Evolutionary conservation across 2,329 filamentous ascomycete genomes (phyloP), one percentile per base, ranked within the genome.

Genomic region (Microcyclospora pomicola): DNA sequence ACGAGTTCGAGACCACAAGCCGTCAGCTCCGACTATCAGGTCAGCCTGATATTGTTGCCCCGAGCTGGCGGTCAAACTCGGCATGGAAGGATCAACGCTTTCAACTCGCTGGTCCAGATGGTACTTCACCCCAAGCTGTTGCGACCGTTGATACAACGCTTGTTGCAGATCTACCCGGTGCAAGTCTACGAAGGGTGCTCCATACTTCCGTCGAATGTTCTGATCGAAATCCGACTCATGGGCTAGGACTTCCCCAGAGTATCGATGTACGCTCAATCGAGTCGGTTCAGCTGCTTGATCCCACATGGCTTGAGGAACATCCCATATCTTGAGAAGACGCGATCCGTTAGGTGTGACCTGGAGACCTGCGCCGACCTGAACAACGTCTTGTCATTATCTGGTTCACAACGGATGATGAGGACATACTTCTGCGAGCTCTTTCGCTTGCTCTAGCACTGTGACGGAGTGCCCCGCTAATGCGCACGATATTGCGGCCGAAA

Each of bases 11-110:
- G 72, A 77, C 71, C 73, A 77, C 0, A 80, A 57, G 0, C 76
- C 76, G 42, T 80, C 76, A 0, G 75, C 73, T 0, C 66, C 75
- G 2, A 80, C 61, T 6, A 81, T 59, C 6, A 78, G 53, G 44
- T 78, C 72, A 1, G 63, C 68, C 0, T 51, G 51, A 1, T 60
- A 61, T 1, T 44, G 53, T 2, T 55, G 51, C 0, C 67, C 69
- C 2, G 49, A 47, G 2, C 52, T 52, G 0, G 58, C 63, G 1
- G 48, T 58, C 1, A 71, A 49, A 4, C 55, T 56, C 1, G 64
- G 55, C 0, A 52, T 50, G 6, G 65, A 54, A 11, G 71, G 65
- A 41, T 71, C 60, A 28, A 73, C 56, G 0, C 49, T 32, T 3
- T 49, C 52, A 1, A 75, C 65, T 14, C 61, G 59, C 15, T 66